Percentiles rank a stretch among this genome's conserved stretches.
phyloP scores from a whole-genome alignment of 2,329 filamentous ascomycete genomes.

The Ceratocystis lukuohia region DNA sequence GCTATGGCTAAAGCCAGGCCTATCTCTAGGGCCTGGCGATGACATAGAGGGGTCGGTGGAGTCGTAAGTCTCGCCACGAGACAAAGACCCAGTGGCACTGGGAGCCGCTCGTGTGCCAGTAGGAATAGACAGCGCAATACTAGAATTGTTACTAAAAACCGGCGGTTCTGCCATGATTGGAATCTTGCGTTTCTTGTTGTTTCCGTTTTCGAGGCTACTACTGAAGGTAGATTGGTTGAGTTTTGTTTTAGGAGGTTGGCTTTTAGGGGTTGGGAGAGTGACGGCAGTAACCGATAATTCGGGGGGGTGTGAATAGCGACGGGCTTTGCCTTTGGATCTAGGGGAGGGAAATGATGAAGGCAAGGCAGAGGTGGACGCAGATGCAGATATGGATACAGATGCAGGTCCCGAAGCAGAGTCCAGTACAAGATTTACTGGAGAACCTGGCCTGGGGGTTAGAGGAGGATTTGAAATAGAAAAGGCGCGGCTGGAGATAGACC shows the following conservation, averaged over 20 bases:
- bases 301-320: slow-evolving; percentile 11
- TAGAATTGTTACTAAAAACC: neutral
- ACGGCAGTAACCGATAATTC: neutral
- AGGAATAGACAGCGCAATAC: neutral
- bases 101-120: neutral
- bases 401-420: neutral
- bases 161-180: slow-evolving; percentile 64
- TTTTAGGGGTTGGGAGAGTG: neutral
- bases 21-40: neutral
- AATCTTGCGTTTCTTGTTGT: slow-evolving; percentile 98
- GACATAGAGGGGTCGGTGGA: neutral
- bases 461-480: slow-evolving; percentile 7
- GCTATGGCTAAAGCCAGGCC: neutral
- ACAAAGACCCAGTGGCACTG: neutral
- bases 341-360: neutral
- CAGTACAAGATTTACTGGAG: neutral
- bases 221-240: slow-evolving; percentile 48
- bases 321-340: neutral
- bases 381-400: neutral
- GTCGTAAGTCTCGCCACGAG: neutral
- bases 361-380: neutral
- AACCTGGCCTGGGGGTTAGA: neutral
- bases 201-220: slow-evolving; percentile 95
- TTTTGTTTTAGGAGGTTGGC: slow-evolving; percentile 1
- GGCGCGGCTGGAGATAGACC: slow-evolving; percentile 2